Percentiles rank a stretch among this genome's conserved stretches.
phyloP scores from a whole-genome alignment of 305 asterid species.

The Plantago coronopus region DNA sequence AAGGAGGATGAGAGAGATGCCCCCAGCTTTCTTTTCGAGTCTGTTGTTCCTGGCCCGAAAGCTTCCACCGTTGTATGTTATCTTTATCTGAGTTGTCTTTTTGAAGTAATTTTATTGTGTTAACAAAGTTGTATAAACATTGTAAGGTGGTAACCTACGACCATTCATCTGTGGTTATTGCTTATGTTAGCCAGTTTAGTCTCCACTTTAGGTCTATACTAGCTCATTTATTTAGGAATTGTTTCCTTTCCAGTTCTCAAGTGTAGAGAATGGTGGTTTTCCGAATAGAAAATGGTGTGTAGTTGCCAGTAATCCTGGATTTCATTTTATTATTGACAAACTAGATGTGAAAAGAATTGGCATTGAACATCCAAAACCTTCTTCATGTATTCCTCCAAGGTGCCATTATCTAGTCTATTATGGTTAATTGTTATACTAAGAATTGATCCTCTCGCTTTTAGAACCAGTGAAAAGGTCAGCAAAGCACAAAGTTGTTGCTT shows the following conservation, averaged over 20 bases:
- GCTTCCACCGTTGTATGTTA: constrained; percentile 65
- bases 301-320: neutral
- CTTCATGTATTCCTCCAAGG: too few relatives aligned
- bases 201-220: neutral
- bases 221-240: constrained; percentile 6
- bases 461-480: too few relatives aligned
- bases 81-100: constrained; percentile 7
- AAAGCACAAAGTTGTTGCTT: too few relatives aligned
- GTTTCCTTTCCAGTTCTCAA: neutral
- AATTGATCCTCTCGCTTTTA: too few relatives aligned
- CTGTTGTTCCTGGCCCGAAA: constrained; percentile 76
- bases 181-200: neutral
- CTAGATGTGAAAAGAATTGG: too few relatives aligned
- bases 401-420: too few relatives aligned
- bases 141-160: neutral
- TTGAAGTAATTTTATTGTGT: neutral
- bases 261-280: neutral
- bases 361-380: too few relatives aligned
- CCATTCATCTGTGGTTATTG: constrained; percentile 11
- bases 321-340: too few relatives aligned
- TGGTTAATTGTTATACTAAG: too few relatives aligned
- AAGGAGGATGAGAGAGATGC: constrained; percentile 91
- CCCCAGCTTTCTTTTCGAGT: constrained; percentile 87
- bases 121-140: too few relatives aligned
- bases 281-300: neutral